Evolutionary conservation across 2,329 filamentous ascomycete genomes (phyloP).

Genomic region (Nothopassalora personata): DNA sequence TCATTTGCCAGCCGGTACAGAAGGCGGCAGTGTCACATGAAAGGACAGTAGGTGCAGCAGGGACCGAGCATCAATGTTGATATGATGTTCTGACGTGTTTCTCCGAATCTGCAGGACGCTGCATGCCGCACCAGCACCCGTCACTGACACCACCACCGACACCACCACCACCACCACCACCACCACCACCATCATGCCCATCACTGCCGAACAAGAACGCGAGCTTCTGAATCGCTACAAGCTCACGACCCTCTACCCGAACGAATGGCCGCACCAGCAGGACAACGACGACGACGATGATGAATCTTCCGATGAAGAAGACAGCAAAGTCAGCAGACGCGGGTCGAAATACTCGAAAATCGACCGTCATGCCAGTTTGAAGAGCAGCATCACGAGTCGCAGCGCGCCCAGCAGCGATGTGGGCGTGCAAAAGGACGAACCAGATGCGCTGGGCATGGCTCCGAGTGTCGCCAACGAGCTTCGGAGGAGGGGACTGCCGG

Average conservation of each 20-base stretch:
- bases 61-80: too few relatives aligned
- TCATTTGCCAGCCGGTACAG: not conserved
- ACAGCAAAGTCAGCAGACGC: not conserved
- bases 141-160: not conserved
- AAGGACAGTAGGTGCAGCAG: not conserved
- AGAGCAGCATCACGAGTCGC: constrained; percentile 47
- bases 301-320: constrained; percentile 10
- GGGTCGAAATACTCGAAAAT: constrained; percentile 67
- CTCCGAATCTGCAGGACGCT: too few relatives aligned
- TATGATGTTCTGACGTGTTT: too few relatives aligned
- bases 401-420: constrained; percentile 62
- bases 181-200: constrained; percentile 29
- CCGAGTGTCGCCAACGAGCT: constrained; percentile 81
- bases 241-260: constrained; percentile 55
- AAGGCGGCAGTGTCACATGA: constrained; percentile 1
- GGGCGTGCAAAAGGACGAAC: constrained; percentile 82
- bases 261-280: constrained; percentile 73
- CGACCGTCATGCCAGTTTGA: constrained; percentile 66
- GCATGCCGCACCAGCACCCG: not conserved
- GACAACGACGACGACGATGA: constrained; percentile 41
- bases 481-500: constrained; percentile 66
- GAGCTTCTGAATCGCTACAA: constrained; percentile 78
- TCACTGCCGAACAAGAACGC: constrained; percentile 65
- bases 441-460: constrained; percentile 81
- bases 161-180: too few relatives aligned